phyloP scores from a whole-genome alignment of 768 basidiomycete species.

The Leucocoprinus leucothites region DNA sequence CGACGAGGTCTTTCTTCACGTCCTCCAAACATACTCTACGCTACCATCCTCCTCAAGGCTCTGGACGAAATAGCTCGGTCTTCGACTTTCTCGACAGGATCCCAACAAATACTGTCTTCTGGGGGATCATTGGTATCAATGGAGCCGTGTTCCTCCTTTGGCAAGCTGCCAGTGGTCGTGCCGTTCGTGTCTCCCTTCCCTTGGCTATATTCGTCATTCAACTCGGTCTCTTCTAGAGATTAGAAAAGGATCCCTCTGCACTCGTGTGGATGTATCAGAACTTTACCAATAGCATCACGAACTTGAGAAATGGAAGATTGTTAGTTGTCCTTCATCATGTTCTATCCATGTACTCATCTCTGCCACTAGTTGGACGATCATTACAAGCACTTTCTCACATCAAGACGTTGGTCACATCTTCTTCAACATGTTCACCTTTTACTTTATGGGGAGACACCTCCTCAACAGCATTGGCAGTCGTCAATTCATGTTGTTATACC shows the following conservation, averaged over 20 bases:
- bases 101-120: conserved; percentile 52
- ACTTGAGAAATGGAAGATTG: conserved; percentile 64
- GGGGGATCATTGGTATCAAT: conserved; percentile 63
- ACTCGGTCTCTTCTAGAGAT: conserved; percentile 23
- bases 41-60: conserved; percentile 15
- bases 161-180: conserved; percentile 35
- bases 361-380: conserved; percentile 64
- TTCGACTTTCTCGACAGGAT: conserved; percentile 48
- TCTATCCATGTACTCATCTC: background rate
- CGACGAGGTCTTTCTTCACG: conserved; percentile 17
- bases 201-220: conserved; percentile 4
- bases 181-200: conserved; percentile 20
- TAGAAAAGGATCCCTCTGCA: conserved; percentile 35
- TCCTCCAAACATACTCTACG: conserved; percentile 19
- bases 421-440: conserved; percentile 78
- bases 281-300: conserved; percentile 60
- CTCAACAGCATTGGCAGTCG: conserved; percentile 61
- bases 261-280: conserved; percentile 54
- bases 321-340: conserved; percentile 29
- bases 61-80: conserved; percentile 14
- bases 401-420: conserved; percentile 55
- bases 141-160: conserved; percentile 59
- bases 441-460: conserved; percentile 69
- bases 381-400: conserved; percentile 75
- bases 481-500: conserved; percentile 69